Conservation (phyloP, 2,329 filamentous ascomycete species). For the Alternaria brassicicola region DNA sequence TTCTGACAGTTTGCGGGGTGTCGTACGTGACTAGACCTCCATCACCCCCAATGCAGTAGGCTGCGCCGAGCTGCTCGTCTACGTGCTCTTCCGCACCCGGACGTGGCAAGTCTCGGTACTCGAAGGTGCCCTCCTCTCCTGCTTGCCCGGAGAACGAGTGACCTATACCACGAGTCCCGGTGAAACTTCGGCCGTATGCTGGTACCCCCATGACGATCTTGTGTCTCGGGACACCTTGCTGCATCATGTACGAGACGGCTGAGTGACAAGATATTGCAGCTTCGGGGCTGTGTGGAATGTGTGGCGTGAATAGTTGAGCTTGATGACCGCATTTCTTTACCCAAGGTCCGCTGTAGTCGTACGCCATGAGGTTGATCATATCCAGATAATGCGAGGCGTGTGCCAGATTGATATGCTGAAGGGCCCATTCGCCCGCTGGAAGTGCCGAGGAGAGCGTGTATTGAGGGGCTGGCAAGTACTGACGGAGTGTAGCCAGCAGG, state of each 20-base stretch:
- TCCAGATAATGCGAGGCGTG: slow-evolving; percentile 71
- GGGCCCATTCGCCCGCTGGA: slow-evolving; percentile 68
- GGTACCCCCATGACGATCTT: slow-evolving; percentile 80
- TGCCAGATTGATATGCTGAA: slow-evolving; percentile 72
- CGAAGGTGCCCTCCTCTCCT: slow-evolving; percentile 72
- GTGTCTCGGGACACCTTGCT: slow-evolving; percentile 68
- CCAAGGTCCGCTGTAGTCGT: slow-evolving; percentile 80
- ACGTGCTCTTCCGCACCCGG: slow-evolving; percentile 67
- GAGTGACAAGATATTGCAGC: slow-evolving; percentile 66
- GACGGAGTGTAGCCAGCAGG: slow-evolving; percentile 69
- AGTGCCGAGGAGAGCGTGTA: slow-evolving; percentile 76
- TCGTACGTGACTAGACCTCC: slow-evolving; percentile 83
- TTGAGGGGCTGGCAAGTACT: slow-evolving; percentile 69
- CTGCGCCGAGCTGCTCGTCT: slow-evolving; percentile 71
- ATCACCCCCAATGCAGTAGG: slow-evolving; percentile 73
- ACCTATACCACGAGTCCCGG: slow-evolving; percentile 68
- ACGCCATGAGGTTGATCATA: slow-evolving; percentile 78
- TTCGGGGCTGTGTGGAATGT: slow-evolving; percentile 60
- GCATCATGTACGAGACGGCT: slow-evolving; percentile 68
- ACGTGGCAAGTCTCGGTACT: slow-evolving; percentile 72
- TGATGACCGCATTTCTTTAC: slow-evolving; percentile 72
- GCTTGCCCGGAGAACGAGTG: slow-evolving; percentile 61
- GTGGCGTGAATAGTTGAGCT: slow-evolving; percentile 71
- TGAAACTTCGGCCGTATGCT: slow-evolving; percentile 76
- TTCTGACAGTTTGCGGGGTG: slow-evolving; percentile 74